phyloP scores from a whole-genome alignment of 306 rosid species.

The Clitoria ternatea region DNA sequence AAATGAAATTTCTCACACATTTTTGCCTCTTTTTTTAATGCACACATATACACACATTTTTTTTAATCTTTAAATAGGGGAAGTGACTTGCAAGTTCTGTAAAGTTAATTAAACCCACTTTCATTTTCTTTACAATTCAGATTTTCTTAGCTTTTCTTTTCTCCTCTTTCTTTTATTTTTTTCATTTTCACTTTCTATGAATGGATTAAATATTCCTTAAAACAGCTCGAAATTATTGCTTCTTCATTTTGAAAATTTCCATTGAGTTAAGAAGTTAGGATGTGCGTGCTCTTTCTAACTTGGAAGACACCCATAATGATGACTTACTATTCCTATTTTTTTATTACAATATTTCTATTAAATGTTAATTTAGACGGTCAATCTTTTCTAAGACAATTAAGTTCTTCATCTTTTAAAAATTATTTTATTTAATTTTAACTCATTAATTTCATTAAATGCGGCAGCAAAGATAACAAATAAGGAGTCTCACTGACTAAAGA shows the following conservation, averaged over 20 bases:
- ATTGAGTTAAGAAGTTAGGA: not conserved
- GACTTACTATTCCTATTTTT: not conserved
- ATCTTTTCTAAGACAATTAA: too few species aligned
- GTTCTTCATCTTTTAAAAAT: too few species aligned
- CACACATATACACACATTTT: constrained; percentile 34
- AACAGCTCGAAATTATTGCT: not conserved
- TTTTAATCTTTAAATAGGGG: constrained; percentile 32
- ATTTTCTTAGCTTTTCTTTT: constrained; percentile 11
- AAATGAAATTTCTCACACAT: constrained; percentile 25
- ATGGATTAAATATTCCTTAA: not conserved
- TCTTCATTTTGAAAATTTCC: constrained; percentile 7
- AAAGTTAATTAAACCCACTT: constrained; percentile 39
- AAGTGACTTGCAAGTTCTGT: constrained; percentile 78
- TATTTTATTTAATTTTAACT: too few species aligned
- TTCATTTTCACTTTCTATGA: constrained; percentile 14
- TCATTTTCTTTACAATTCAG: not conserved
- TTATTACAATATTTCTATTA: too few species aligned
- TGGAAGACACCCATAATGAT: not conserved
- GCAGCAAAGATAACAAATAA: too few species aligned
- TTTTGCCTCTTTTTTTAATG: constrained; percentile 51
- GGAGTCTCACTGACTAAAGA: too few species aligned
- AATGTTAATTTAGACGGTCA: too few species aligned
- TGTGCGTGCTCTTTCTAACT: not conserved
- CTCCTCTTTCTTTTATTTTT: too few species aligned
- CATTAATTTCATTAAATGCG: too few species aligned